Evolutionary conservation across 345 rosid genomes (phyloP).

Genomic region (Lagerstroemia speciosa): DNA sequence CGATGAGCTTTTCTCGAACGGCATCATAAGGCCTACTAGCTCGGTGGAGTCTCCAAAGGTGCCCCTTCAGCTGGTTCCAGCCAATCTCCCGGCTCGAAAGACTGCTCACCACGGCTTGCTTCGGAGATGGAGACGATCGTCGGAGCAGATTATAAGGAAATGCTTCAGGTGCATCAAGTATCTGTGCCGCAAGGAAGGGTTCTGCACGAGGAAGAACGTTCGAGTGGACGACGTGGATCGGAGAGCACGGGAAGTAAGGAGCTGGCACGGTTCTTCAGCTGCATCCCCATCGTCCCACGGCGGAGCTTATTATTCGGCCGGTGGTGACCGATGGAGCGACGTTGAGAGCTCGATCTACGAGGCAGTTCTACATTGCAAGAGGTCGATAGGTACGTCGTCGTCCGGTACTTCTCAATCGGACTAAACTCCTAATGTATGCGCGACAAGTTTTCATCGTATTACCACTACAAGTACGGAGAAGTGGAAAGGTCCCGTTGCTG

Average conservation of each 20-base stretch:
- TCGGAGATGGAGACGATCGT: slow-evolving; percentile 9
- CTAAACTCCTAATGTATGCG: too few species aligned
- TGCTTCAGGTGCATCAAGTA: neutral
- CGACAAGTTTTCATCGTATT: too few species aligned
- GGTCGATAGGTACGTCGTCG: slow-evolving; percentile 9
- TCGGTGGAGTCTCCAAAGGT: neutral
- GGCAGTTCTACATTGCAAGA: slow-evolving; percentile 13
- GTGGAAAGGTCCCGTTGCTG: too few species aligned
- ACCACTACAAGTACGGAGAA: too few species aligned
- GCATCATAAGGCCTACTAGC: slow-evolving; percentile 3
- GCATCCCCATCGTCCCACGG: neutral
- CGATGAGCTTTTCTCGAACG: slow-evolving; percentile 7
- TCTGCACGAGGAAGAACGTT: neutral
- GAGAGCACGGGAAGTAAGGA: neutral
- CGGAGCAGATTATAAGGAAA: neutral
- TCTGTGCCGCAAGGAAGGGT: neutral
- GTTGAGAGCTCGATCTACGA: slow-evolving; percentile 11
- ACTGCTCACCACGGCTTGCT: neutral
- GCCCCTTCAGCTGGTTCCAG: neutral
- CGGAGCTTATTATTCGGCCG: neutral
- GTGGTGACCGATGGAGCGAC: slow-evolving; percentile 1
- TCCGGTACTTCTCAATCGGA: neutral
- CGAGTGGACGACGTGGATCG: slow-evolving; percentile 6
- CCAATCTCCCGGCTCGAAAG: neutral
- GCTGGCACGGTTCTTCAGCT: neutral